A percentile compares a stretch with the other conserved stretches of the same genome.
Conservation (phyloP, 352 stramenopile genomes). For the Globisporangium mamillatum region DNA sequence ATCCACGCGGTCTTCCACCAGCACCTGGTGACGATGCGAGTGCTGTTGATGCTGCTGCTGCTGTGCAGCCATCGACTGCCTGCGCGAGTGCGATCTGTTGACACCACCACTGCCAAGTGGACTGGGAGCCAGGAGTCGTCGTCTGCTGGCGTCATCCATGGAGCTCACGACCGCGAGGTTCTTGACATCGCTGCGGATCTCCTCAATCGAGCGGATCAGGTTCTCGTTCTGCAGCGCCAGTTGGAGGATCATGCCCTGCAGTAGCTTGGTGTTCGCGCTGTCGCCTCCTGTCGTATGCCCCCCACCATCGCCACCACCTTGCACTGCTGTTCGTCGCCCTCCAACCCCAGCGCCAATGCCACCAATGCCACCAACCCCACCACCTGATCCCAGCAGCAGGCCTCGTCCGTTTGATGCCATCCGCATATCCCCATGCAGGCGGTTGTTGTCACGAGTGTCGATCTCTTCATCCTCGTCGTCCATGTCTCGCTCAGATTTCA, state of each 20-base stretch:
- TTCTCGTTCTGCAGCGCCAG: conserved; percentile 55
- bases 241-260: conserved; percentile 58
- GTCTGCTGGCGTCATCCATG: conserved; percentile 13
- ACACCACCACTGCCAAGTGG: background rate
- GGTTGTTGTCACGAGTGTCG: background rate
- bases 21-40: background rate
- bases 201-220: conserved; percentile 43
- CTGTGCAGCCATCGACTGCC: conserved; percentile 4
- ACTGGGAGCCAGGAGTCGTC: conserved; percentile 14
- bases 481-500: conserved; percentile 4
- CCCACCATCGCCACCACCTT: background rate
- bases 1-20: background rate
- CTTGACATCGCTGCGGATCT: conserved; percentile 36
- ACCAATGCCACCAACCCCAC: background rate
- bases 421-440: background rate
- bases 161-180: conserved; percentile 16
- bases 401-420: no score
- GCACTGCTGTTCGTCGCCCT: background rate
- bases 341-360: background rate
- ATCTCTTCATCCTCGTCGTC: conserved; percentile 9
- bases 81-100: conserved; percentile 8
- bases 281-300: background rate
- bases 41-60: conserved; percentile 6
- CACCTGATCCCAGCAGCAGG: background rate
- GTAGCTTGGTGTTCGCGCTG: conserved; percentile 28